phyloP scores from a whole-genome alignment of 108 stramenopile species.

The Cyclotella sp. region DNA sequence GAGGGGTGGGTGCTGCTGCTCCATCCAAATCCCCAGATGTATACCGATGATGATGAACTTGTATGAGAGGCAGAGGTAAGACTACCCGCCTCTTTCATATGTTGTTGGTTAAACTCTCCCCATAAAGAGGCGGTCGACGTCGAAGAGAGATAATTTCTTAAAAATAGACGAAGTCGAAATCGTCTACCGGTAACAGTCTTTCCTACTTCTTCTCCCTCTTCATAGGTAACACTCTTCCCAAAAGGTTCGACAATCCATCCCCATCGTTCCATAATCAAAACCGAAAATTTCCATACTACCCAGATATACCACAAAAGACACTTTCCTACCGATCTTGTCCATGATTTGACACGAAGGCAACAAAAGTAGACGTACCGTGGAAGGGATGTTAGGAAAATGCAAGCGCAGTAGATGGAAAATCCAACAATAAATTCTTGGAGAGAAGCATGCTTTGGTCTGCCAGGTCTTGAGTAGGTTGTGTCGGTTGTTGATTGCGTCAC shows the following conservation, averaged over 20 bases:
- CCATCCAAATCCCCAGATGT: constrained; percentile 37
- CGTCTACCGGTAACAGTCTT: neutral
- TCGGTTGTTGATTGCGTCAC: neutral
- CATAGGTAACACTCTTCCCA: neutral
- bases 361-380: constrained; percentile 29
- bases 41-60: neutral
- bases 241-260: constrained; percentile 22
- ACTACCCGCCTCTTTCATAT: neutral
- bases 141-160: constrained; percentile 36
- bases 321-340: constrained; percentile 14
- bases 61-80: neutral
- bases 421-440: constrained; percentile 39
- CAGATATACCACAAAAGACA: constrained; percentile 38
- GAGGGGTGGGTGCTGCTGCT: constrained; percentile 16
- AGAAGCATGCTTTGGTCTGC: constrained; percentile 35
- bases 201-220: neutral
- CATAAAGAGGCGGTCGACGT: constrained; percentile 34
- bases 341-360: neutral
- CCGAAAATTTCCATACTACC: constrained; percentile 26
- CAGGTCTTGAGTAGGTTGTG: constrained; percentile 37
- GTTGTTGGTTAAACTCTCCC: constrained; percentile 43
- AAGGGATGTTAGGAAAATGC: constrained; percentile 41
- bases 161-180: neutral
- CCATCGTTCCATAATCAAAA: constrained; percentile 27
- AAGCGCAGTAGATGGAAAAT: constrained; percentile 25